Base-by-base conservation (phyloP, 768 basidiomycete genomes). In the Crucibulum laeve region DNA sequence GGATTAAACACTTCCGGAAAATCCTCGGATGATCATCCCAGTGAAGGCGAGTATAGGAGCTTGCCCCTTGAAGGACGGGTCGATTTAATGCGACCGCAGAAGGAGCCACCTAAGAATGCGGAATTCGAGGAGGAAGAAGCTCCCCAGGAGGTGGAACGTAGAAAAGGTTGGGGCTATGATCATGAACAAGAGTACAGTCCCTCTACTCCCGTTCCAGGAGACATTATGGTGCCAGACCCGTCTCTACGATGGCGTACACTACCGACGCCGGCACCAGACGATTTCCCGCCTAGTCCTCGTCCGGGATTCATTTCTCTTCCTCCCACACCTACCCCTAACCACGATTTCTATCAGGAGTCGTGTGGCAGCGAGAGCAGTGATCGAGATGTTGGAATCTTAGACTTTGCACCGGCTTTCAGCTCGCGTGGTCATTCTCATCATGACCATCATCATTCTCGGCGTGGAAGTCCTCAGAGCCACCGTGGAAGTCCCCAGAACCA, bases 11-110 rank as follows among this genome's bases (percentile, higher is more conserved):
- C 64, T 14, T 53, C 65, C 11, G 52, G 49, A 25, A 41, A 52
- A 22, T 50, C 40, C 13, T 46, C 53, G 7, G 49, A 54, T 19
- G 45, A 50, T 15, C 52, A 42, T 36, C 30, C 53, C 11, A 74
- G 74, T 4, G 79, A 86, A 56, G 91, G 89, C 25, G 76, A 81
- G 50, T 97, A 96, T 59, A 73, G 70, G 44, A 84, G 77, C 40
- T 63, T 97, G 65, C 94, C 94, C 13, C 69, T 96, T 17, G 86
- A 90, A 45, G 93, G 93, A 4, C 83, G 93, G 37, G 73, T 94
- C 43, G 91, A 95, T 57, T 70, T 97, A 53, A 86, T 96, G 73
- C 79, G 84, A 43, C 85, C 79, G 3, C 58, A 46, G 46, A 45
- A 43, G 42, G 45, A 54, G 42, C 42, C 50, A 43, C 40, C 33